Conservation (phyloP, 352 stramenopile species). For the Globisporangium radiosum region DNA sequence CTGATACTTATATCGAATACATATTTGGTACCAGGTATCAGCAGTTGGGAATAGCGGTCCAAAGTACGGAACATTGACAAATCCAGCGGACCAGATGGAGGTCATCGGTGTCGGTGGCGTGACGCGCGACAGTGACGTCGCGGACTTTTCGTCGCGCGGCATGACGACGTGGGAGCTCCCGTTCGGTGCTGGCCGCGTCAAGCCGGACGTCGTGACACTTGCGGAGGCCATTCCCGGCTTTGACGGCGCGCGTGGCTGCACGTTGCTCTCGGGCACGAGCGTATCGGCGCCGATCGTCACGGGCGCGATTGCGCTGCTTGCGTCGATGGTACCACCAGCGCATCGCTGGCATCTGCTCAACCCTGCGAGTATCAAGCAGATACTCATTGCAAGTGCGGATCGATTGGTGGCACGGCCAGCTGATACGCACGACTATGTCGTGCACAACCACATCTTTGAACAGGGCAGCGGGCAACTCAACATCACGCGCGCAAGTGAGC, state of each 20-base stretch:
- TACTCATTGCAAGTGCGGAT: constrained; percentile 53
- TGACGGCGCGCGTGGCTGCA: constrained; percentile 44
- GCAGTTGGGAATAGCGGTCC: constrained; percentile 83
- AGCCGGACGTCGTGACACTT: constrained; percentile 77
- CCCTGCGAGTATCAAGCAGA: constrained; percentile 63
- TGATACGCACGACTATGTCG: constrained; percentile 26
- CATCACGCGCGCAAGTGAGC: constrained; percentile 43
- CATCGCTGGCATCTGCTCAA: constrained; percentile 54
- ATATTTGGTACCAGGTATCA: constrained; percentile 32
- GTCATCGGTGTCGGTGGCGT: constrained; percentile 82
- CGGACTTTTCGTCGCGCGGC: constrained; percentile 74
- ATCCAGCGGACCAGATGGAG: constrained; percentile 79
- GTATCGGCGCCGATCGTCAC: constrained; percentile 81
- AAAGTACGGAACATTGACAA: constrained; percentile 79
- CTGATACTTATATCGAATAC: no score
- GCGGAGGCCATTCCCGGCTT: constrained; percentile 61
- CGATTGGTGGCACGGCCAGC: constrained; percentile 22
- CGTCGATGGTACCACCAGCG: constrained; percentile 55
- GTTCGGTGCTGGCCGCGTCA: constrained; percentile 77
- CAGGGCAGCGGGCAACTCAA: constrained; percentile 77
- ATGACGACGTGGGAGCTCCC: constrained; percentile 85
- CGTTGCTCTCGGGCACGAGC: constrained; percentile 72
- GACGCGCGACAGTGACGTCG: constrained; percentile 44
- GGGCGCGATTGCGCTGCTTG: constrained; percentile 65
- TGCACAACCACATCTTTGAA: constrained; percentile 81